These are phyloP conservation scores for Anisogramma anomala DNA, from an alignment of 2,329 filamentous ascomycete genomes.

Conservation along the genomic window DNA sequence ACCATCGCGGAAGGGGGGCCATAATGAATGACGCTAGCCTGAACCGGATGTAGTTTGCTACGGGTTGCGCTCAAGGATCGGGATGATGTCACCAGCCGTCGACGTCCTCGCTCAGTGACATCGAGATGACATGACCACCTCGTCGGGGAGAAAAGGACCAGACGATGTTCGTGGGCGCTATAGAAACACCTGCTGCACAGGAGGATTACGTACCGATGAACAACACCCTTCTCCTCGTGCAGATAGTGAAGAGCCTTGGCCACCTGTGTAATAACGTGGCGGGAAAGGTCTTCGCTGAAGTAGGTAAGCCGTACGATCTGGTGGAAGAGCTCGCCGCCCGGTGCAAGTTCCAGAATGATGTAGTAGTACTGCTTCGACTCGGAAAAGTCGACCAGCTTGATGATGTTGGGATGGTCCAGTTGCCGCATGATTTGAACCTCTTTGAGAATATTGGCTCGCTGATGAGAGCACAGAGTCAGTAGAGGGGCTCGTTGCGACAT, in stretches of 20 bases:
- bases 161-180: no score
- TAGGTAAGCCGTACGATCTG: conserved; percentile 97
- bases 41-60: background rate
- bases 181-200: no score
- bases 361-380: conserved; percentile 95
- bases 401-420: conserved; percentile 89
- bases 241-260: conserved; percentile 89
- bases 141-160: no score
- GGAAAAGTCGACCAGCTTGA: conserved; percentile 85
- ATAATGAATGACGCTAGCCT: background rate
- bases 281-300: conserved; percentile 89
- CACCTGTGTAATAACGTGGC: conserved; percentile 90
- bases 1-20: background rate
- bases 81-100: conserved; percentile 21
- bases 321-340: conserved; percentile 93
- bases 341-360: conserved; percentile 89
- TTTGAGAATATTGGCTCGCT: conserved; percentile 96
- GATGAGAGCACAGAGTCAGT: conserved; percentile 22
- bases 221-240: conserved; percentile 88
- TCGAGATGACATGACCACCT: conserved; percentile 12
- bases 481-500: background rate
- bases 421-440: conserved; percentile 98
- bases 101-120: background rate
- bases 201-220: conserved; percentile 92
- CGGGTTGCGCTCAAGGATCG: conserved; percentile 3